These are phyloP conservation scores for Chlorella sp. DNA, from an alignment of 139 green algal genomes.

Conservation along the genomic window DNA sequence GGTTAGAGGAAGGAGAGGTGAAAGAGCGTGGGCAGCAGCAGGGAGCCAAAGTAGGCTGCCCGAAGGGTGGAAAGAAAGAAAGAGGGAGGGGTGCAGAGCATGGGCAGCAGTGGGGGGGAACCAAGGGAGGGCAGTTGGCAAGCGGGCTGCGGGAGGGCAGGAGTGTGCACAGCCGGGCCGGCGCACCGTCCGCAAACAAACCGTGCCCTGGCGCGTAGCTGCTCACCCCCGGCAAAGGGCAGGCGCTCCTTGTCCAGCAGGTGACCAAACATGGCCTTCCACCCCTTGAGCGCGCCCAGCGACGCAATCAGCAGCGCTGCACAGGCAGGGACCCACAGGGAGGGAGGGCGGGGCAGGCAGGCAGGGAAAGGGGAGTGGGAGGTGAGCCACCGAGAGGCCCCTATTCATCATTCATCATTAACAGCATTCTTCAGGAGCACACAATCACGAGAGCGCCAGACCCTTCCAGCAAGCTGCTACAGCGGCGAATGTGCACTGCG, in stretches of 20 bases:
- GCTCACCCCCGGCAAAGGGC: constrained; percentile 71
- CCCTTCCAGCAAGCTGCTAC: too few relatives aligned
- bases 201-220: too few relatives aligned
- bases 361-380: not conserved
- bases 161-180: too few relatives aligned
- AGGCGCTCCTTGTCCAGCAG: constrained; percentile 87
- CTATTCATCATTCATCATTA: too few relatives aligned
- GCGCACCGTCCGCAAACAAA: too few relatives aligned
- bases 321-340: not conserved
- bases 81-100: too few relatives aligned
- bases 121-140: not conserved
- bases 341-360: not conserved
- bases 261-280: constrained; percentile 82
- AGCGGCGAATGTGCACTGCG: too few relatives aligned
- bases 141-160: too few relatives aligned
- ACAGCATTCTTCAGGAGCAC: too few relatives aligned
- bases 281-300: constrained; percentile 85
- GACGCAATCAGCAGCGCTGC: constrained; percentile 74
- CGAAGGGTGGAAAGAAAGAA: not conserved
- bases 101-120: not conserved
- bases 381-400: too few relatives aligned
- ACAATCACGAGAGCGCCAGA: too few relatives aligned
- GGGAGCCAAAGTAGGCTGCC: not conserved
- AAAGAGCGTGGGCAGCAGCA: not conserved
- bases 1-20: too few relatives aligned